Evolutionary conservation across 1,284 basidiomycete genomes (phyloP), one percentile per base, ranked within the genome.

Genomic region (Rhodotorula glutinis): DNA sequence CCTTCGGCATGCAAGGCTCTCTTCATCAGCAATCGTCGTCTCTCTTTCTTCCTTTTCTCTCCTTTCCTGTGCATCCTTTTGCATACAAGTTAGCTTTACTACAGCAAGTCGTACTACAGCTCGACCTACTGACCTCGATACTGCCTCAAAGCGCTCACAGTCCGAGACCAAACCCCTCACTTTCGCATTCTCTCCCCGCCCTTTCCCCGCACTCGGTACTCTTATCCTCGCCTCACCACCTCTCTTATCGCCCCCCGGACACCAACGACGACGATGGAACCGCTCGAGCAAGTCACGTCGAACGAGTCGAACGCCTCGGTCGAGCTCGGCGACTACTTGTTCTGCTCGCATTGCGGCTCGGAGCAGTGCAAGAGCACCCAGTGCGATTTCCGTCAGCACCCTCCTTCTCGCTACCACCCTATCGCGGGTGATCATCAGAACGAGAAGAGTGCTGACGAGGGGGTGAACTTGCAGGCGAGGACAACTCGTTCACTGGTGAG

Each of bases 401-500:
- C 33, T 30, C 41, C 17, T 25, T n/a, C 33, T 40, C 29, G n/a
- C n/a, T n/a, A n/a, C 33, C 21, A 11, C 30, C 14, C 21, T 23
- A 7, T 4, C 13, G 8, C 19, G 23, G 40, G 9, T 29, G 21
- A 23, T 23, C 14, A 23, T 33, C 14, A 38, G 7, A 38, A 38
- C 7, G 33, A 38, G 7, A 38, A 11, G 33, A 38, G 40, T 27
- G 21, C 53, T 53, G 33, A 53, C 33, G 43, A 21, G 14, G 14
- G 11, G 49, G n/a, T n/a, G n/a, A n/a, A 16, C 11, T 25, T 29
- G 38, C 62, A 63, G 62, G 60, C 38, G 62, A 67, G 49, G 69
- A 70, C 60, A 70, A 70, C 57, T 62, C 62, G 43, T 67, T 70
- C 54, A 65, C 65, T 1, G 68, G 61, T 62, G 33, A 38, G 33